Evolutionary conservation across 768 basidiomycete species (phyloP), one percentile per base, ranked within the genome.

Genomic region (Cubamyces lactineus): DNA sequence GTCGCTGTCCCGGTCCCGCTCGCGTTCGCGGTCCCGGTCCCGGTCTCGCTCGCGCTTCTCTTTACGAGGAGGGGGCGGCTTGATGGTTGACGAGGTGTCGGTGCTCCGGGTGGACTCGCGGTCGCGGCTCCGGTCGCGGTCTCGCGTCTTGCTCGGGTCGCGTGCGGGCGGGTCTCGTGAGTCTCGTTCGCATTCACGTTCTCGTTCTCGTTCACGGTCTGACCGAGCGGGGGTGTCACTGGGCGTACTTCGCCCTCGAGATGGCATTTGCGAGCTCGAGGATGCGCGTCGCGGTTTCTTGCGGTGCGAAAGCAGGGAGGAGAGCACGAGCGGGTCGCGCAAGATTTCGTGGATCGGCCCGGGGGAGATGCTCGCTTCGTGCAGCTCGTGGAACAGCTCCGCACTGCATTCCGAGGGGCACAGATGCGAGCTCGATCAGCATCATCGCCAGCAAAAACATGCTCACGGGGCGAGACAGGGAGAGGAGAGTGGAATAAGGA

Each of bases 281-380:
- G 77, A 75, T 40, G 70, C 76, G 34, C 75, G 75, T 16, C 70
- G 69, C 4, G 67, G 60, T 43, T 74, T 76, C 67, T 72, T 77
- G 40, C 62, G 54, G 40, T 67, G 68, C 45, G 76, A 72, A 23
- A 80, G 73, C 19, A 79, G 73, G 21, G 73, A 71, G 43, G 63
- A 68, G 43, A 79, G 65, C 38, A 80, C 69, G 28, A 72, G 72
- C 6, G 83, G 79, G 68, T 82, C 81, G 61, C 71, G 77, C 45
- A 83, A 76, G 57, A 83, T 74, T 40, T 75, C 72, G 28, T 74
- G 73, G 23, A 84, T 67, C 24, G 82, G 81, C 1, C 78, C 79
- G 2, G 83, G 80, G 2, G 80, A 75, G 24, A 74, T 72, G 24
- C 78, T 76, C 19, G 78, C 81, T 69, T 82, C 79, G 40, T 77